phyloP scores from a whole-genome alignment of 2,329 filamentous ascomycete genomes.

The Botryotinia calthae region DNA sequence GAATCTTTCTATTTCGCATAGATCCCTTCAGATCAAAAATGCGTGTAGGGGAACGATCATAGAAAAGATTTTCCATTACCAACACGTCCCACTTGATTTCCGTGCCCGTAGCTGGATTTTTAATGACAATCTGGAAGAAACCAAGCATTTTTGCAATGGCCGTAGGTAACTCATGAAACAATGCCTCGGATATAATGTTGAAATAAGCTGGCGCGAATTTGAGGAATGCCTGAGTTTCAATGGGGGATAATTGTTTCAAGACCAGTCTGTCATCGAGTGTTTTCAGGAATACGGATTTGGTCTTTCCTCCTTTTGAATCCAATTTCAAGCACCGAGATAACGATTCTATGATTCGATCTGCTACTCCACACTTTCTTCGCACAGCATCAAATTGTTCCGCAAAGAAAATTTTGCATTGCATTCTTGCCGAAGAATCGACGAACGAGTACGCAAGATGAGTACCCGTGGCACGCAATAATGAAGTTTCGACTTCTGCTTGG shows the following conservation, averaged over 20 bases:
- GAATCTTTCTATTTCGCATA: conserved; percentile 97
- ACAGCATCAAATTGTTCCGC: conserved; percentile 97
- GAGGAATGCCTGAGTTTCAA: conserved; percentile 91
- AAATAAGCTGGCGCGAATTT: conserved; percentile 97
- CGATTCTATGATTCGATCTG: conserved; percentile 92
- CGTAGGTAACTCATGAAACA: conserved; percentile 92
- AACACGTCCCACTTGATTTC: conserved; percentile 94
- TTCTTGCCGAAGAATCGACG: conserved; percentile 85
- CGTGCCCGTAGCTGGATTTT: conserved; percentile 84
- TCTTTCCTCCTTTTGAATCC: conserved; percentile 97
- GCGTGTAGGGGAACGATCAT: conserved; percentile 84
- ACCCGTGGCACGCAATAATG: conserved; percentile 77
- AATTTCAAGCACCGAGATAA: conserved; percentile 94
- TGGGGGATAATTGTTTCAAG: conserved; percentile 72
- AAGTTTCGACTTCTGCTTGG: conserved; percentile 78
- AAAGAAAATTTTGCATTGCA: conserved; percentile 98
- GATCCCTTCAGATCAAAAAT: conserved; percentile 96
- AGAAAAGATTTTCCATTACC: conserved; percentile 97
- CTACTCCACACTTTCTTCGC: conserved; percentile 85
- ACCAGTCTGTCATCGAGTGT: conserved; percentile 93
- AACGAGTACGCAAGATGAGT: conserved; percentile 97
- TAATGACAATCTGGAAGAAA: conserved; percentile 96
- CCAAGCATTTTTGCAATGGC: conserved; percentile 99
- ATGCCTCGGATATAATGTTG: conserved; percentile 90
- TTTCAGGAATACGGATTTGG: conserved; percentile 95